Conservation (phyloP, 2,329 filamentous ascomycete species). For the Diaporthe nobilis region DNA sequence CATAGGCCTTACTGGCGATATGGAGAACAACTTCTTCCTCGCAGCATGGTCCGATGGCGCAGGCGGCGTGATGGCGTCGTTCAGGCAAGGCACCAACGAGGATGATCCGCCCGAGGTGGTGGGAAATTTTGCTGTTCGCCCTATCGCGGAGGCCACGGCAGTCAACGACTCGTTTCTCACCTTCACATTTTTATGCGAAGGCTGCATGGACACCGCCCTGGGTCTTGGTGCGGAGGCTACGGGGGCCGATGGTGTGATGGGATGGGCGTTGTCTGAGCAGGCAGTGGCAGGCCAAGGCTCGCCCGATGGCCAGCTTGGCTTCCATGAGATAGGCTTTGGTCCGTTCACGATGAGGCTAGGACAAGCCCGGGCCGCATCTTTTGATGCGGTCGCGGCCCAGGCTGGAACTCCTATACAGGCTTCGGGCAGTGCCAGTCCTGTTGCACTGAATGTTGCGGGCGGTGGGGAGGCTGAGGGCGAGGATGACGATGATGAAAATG, state of each 20-base stretch:
- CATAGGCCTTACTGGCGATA: constrained; percentile 54
- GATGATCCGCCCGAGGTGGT: constrained; percentile 59
- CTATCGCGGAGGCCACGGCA: background rate
- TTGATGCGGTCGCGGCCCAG: constrained; percentile 6
- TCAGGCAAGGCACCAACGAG: constrained; percentile 59
- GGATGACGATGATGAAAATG: background rate
- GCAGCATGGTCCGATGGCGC: constrained; percentile 59
- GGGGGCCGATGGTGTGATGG: background rate
- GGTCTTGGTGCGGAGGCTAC: background rate
- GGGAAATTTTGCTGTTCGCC: constrained; percentile 55
- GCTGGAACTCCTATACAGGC: constrained; percentile 7
- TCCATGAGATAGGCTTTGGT: constrained; percentile 16
- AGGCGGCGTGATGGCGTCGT: constrained; percentile 56
- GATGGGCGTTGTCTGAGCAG: constrained; percentile 19
- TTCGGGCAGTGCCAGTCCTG: background rate
- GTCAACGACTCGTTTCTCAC: constrained; percentile 11
- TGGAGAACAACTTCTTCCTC: constrained; percentile 61
- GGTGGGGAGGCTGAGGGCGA: background rate
- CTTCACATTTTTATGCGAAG: constrained; percentile 6
- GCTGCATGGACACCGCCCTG: background rate
- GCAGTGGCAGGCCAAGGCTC: background rate
- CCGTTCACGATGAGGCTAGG: constrained; percentile 12
- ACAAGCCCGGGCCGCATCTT: background rate
- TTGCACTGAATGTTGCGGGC: constrained; percentile 18
- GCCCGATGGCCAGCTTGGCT: constrained; percentile 5